Evolutionary conservation across 495 filamentous ascomycete species (phyloP).

Genomic region (Podospora conica): DNA sequence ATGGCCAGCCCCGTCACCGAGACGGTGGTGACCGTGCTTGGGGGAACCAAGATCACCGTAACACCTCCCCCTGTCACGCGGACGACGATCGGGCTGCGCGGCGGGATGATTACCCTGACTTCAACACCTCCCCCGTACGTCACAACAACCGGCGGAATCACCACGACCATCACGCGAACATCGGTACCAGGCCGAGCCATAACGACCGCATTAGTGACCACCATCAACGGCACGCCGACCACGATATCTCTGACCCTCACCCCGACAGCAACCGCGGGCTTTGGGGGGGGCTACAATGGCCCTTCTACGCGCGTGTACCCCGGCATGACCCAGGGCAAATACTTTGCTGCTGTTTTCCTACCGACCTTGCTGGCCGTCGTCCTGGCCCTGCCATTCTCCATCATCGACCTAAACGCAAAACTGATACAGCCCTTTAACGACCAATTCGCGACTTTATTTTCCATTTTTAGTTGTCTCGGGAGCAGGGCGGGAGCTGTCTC

Average conservation of each 20-base stretch:
- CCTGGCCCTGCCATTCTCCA: conserved; percentile 23
- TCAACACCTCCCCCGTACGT: neutral
- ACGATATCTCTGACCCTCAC: neutral
- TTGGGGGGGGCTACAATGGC: neutral
- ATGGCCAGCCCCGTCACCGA: neutral
- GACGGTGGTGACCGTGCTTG: neutral
- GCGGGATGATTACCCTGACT: neutral
- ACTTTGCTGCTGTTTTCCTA: conserved; percentile 31
- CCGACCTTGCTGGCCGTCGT: conserved; percentile 28
- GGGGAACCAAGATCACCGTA: neutral
- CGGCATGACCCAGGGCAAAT: conserved; percentile 19
- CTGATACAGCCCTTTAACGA: conserved; percentile 32
- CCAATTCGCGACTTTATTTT: too few relatives aligned
- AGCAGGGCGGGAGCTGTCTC: too few relatives aligned
- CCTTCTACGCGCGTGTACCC: conserved; percentile 3
- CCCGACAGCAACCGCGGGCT: neutral
- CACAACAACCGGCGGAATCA: neutral
- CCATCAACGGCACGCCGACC: conserved; percentile 9
- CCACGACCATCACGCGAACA: neutral
- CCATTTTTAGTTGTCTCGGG: too few relatives aligned
- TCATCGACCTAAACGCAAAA: conserved; percentile 27
- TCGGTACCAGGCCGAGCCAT: neutral
- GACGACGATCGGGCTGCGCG: neutral
- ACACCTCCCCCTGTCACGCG: neutral
- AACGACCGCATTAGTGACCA: neutral